Evolutionary conservation across 768 basidiomycete genomes (phyloP).

Genomic region (Neoboletus subvelutipes): DNA sequence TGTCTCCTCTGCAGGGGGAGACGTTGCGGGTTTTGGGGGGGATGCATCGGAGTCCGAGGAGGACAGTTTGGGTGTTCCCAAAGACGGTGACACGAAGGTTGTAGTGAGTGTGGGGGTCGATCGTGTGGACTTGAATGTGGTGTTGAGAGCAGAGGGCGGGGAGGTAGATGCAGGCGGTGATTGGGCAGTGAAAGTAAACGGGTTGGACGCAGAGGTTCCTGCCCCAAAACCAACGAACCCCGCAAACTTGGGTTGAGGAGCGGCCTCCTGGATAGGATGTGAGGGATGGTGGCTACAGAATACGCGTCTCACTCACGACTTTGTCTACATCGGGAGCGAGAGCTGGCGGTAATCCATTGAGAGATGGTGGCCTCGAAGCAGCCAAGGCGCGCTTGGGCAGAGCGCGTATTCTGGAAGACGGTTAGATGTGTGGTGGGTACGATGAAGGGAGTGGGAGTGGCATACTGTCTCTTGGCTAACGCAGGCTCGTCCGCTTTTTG

Average conservation of each 20-base stretch:
- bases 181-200: slow-evolving; percentile 43
- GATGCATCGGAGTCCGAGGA: slow-evolving; percentile 30
- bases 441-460: slow-evolving; percentile 3
- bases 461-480: slow-evolving; percentile 59
- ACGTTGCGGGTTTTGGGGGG: slow-evolving; percentile 16
- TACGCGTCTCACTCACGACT: slow-evolving; percentile 25
- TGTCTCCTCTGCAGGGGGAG: slow-evolving; percentile 27
- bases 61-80: neutral
- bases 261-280: slow-evolving; percentile 20
- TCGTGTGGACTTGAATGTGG: slow-evolving; percentile 12
- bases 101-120: slow-evolving; percentile 10
- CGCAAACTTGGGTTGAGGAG: slow-evolving; percentile 45
- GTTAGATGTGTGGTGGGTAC: slow-evolving; percentile 10
- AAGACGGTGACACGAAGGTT: slow-evolving; percentile 27
- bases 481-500: slow-evolving; percentile 58
- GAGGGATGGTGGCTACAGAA: slow-evolving; percentile 13
- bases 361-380: slow-evolving; percentile 21
- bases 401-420: slow-evolving; percentile 53
- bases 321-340: slow-evolving; percentile 24
- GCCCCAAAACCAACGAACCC: slow-evolving; percentile 55
- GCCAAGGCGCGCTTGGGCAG: slow-evolving; percentile 53
- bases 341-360: slow-evolving; percentile 27
- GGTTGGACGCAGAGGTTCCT: slow-evolving; percentile 25
- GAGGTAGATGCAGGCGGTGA: slow-evolving; percentile 17
- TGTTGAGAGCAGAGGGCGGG: slow-evolving; percentile 7